Evolutionary conservation across 1,284 basidiomycete genomes (phyloP).

Genomic region (Ustilago shanxiensis): DNA sequence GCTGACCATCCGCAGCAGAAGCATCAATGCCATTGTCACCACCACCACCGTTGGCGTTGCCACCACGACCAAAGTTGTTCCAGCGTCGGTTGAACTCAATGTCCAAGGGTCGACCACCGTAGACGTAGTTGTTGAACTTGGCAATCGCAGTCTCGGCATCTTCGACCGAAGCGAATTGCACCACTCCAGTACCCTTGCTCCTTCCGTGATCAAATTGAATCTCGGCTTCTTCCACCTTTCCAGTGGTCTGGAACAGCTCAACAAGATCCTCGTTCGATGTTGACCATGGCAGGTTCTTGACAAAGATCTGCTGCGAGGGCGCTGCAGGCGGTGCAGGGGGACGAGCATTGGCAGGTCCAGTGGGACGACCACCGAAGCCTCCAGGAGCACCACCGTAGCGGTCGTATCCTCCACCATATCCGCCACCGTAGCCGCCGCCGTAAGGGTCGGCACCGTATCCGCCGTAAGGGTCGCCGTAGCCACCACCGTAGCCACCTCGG

Average conservation of each 20-base stretch:
- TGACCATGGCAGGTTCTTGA: constrained; percentile 96
- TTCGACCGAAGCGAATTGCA: constrained; percentile 87
- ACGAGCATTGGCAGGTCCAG: constrained; percentile 20
- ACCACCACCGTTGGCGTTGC: constrained; percentile 22
- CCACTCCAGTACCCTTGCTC: constrained; percentile 92
- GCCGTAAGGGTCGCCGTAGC: constrained; percentile 64
- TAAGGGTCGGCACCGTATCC: constrained; percentile 31
- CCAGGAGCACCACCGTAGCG: constrained; percentile 19
- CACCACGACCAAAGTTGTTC: constrained; percentile 48
- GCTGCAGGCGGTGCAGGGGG: constrained; percentile 73
- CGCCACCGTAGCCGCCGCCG: constrained; percentile 67
- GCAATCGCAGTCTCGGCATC: constrained; percentile 92
- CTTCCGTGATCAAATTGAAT: constrained; percentile 90
- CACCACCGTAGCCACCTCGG: constrained; percentile 72
- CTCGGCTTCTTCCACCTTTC: constrained; percentile 91
- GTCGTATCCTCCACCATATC: constrained; percentile 43
- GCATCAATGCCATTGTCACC: constrained; percentile 29
- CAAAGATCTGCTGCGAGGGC: constrained; percentile 95
- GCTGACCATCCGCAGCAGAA: constrained; percentile 17
- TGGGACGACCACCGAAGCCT: constrained; percentile 23
- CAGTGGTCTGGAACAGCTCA: constrained; percentile 97
- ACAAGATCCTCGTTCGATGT: constrained; percentile 99
- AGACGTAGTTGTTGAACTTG: constrained; percentile 65
- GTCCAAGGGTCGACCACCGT: constrained; percentile 62
- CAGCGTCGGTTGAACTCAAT: constrained; percentile 62